Conservation (phyloP, 495 filamentous ascomycete genomes). For the Xylaria cubensis region DNA sequence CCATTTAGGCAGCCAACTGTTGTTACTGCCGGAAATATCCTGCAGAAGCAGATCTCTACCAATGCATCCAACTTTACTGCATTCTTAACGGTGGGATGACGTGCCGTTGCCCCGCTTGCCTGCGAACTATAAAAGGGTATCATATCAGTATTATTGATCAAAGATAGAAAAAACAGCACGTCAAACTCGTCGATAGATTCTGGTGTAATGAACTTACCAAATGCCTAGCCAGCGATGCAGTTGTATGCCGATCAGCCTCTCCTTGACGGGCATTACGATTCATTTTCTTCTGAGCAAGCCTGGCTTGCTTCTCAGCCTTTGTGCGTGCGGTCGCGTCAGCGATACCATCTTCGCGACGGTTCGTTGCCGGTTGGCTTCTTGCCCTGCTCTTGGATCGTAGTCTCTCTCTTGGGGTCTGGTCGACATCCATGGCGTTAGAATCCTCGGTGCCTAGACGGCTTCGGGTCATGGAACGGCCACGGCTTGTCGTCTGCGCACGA, state of each 20-base stretch:
- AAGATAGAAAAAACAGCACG: neutral
- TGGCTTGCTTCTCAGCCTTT: conserved; percentile 83
- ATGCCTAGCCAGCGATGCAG: conserved; percentile 84
- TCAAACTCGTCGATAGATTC: neutral
- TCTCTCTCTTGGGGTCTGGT: conserved; percentile 66
- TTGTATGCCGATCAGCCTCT: conserved; percentile 93
- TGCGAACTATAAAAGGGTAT: conserved; percentile 34
- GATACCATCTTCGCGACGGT: conserved; percentile 85
- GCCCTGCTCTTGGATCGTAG: conserved; percentile 78
- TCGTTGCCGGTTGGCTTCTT: conserved; percentile 75
- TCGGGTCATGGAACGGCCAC: conserved; percentile 66
- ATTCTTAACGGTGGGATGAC: conserved; percentile 43
- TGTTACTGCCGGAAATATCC: neutral
- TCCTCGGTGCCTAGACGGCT: conserved; percentile 60
- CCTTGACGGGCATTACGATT: conserved; percentile 96
- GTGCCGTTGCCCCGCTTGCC: conserved; percentile 42
- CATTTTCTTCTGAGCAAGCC: conserved; percentile 96
- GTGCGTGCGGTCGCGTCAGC: conserved; percentile 62
- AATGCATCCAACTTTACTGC: neutral
- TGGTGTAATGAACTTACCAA: conserved; percentile 66
- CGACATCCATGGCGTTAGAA: conserved; percentile 85
- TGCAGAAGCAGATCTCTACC: neutral
- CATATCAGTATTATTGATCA: neutral
- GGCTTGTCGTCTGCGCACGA: conserved; percentile 61
- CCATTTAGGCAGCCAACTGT: neutral